phyloP scores from a whole-genome alignment of 139 green algal genomes.

The Raphidocelis subcapitata region DNA sequence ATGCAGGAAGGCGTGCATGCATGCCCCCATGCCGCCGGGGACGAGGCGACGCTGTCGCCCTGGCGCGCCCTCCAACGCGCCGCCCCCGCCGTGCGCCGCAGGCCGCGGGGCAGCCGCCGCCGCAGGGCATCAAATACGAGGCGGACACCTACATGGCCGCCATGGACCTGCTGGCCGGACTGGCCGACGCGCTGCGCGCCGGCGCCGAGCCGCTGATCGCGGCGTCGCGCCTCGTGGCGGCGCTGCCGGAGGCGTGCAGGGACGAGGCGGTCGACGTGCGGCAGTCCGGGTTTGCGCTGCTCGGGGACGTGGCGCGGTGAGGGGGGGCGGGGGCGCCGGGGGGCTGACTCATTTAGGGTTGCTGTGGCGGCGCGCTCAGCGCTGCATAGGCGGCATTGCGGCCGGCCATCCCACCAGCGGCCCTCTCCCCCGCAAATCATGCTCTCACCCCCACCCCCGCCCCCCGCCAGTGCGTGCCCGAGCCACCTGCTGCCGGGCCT shows the following conservation, averaged over 20 bases:
- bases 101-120: no score
- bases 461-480: constrained; percentile 36
- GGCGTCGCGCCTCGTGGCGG: not conserved
- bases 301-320: constrained; percentile 85
- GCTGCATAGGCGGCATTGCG: constrained; percentile 19
- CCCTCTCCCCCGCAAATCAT: not conserved
- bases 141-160: constrained; percentile 59
- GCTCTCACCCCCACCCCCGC: not conserved
- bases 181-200: constrained; percentile 75
- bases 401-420: constrained; percentile 10
- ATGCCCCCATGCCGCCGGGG: no score
- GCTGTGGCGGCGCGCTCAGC: constrained; percentile 46
- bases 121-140: constrained; percentile 12
- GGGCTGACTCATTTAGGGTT: constrained; percentile 43
- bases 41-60: no score
- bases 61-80: no score
- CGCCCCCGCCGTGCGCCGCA: no score
- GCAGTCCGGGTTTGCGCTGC: constrained; percentile 90
- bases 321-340: not conserved
- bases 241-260: constrained; percentile 22
- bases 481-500: constrained; percentile 55
- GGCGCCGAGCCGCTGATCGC: constrained; percentile 70
- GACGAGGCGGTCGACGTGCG: constrained; percentile 55
- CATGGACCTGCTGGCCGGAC: constrained; percentile 81
- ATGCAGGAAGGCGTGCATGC: no score